A percentile compares a stretch with the other conserved stretches of the same genome.
Conservation (phyloP, 345 rosid genomes). For the Corymbia maculata region DNA sequence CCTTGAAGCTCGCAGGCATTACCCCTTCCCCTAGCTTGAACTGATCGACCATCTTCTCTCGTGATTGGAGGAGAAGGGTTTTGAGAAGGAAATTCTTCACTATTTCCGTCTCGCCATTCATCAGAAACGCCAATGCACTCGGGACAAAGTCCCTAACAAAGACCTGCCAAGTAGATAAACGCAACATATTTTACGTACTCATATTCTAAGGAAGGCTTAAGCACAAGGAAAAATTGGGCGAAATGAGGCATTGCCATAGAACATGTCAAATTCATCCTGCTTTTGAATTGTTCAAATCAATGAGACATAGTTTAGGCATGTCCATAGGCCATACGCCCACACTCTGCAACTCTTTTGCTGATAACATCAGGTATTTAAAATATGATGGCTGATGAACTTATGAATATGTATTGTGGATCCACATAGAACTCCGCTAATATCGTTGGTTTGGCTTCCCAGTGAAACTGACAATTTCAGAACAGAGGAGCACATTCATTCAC, state of each 20-base stretch:
- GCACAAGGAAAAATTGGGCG: no score
- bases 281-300: not conserved
- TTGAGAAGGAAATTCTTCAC: conserved; percentile 72
- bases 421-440: not conserved
- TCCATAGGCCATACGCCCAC: not conserved
- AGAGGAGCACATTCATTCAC: conserved; percentile 1
- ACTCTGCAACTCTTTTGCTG: not conserved
- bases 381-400: not conserved
- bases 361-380: not conserved
- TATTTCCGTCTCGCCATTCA: conserved; percentile 79
- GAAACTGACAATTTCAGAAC: not conserved
- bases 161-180: conserved; percentile 24
- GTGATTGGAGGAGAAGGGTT: conserved; percentile 58
- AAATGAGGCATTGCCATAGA: not conserved
- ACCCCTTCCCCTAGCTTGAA: conserved; percentile 87
- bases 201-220: not conserved
- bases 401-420: not conserved
- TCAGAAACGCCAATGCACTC: conserved; percentile 71
- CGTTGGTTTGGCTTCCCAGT: not conserved
- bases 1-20: conserved; percentile 90
- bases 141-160: conserved; percentile 86
- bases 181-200: not conserved
- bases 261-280: not conserved
- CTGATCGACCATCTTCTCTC: conserved; percentile 71
- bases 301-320: not conserved